phyloP scores from a whole-genome alignment of 1,139 yeast genomes.

The Scheffersomyces insectosa region DNA sequence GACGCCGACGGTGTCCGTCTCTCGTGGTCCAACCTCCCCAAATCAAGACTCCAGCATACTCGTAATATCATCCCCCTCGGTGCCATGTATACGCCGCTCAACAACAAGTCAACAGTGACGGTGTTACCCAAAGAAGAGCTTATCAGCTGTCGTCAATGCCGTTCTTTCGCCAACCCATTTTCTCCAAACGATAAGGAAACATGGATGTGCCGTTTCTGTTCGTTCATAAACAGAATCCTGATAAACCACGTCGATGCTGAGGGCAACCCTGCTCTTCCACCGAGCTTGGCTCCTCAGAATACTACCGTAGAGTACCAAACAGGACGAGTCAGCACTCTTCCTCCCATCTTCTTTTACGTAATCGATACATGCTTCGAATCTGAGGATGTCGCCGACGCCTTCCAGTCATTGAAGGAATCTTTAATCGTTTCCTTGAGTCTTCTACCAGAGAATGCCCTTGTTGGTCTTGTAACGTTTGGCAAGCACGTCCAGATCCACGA shows the following conservation, averaged over 20 bases:
- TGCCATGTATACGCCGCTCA: slow-evolving; percentile 66
- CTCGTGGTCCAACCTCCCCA: slow-evolving; percentile 84
- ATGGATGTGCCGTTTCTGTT: slow-evolving; percentile 71
- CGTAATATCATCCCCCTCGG: slow-evolving; percentile 64
- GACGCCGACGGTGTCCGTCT: slow-evolving; percentile 87
- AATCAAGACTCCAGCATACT: slow-evolving; percentile 58
- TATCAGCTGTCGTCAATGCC: slow-evolving; percentile 56
- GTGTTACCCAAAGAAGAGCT: slow-evolving; percentile 30
- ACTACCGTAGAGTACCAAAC: slow-evolving; percentile 65
- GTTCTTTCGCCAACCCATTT: slow-evolving; percentile 61
- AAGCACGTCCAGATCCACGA: slow-evolving; percentile 67
- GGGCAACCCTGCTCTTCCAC: slow-evolving; percentile 21
- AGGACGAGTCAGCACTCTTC: slow-evolving; percentile 41
- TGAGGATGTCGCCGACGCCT: slow-evolving; percentile 42
- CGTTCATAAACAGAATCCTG: slow-evolving; percentile 48
- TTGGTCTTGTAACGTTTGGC: slow-evolving; percentile 64
- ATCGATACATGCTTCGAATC: slow-evolving; percentile 64
- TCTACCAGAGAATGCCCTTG: slow-evolving; percentile 59
- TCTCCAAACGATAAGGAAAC: slow-evolving; percentile 38
- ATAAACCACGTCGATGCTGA: slow-evolving; percentile 11
- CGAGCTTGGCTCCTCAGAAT: slow-evolving; percentile 37
- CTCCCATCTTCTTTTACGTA: slow-evolving; percentile 61
- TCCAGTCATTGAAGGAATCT: slow-evolving; percentile 54
- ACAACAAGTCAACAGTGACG: slow-evolving; percentile 46
- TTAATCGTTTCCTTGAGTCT: slow-evolving; percentile 53